phyloP scores from a whole-genome alignment of 176 grass and related monocot species.

The Eleusine indica region DNA sequence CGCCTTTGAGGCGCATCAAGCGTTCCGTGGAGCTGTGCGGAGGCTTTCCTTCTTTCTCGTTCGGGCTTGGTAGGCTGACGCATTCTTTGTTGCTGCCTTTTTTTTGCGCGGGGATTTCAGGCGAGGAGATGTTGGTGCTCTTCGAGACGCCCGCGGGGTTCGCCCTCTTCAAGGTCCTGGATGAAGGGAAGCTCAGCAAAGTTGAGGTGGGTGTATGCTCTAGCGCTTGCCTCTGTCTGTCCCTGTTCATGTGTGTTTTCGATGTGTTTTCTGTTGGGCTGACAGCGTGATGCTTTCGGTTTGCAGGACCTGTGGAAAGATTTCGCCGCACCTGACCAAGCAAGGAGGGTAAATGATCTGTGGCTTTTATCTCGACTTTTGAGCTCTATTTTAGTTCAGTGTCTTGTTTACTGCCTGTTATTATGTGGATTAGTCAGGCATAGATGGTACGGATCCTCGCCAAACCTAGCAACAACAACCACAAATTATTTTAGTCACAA shows the following conservation, averaged over 20 bases:
- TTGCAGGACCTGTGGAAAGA: constrained; percentile 82
- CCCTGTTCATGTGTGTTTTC: too few species aligned
- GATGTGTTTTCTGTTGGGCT: neutral
- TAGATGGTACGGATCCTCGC: too few species aligned
- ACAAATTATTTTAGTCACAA: too few species aligned
- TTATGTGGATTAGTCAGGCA: neutral
- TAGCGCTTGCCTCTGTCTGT: neutral
- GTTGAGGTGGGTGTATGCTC: constrained; percentile 55
- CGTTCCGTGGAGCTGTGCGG: too few species aligned
- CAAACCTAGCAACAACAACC: too few species aligned
- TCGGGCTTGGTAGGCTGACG: too few species aligned
- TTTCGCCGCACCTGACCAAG: constrained; percentile 64
- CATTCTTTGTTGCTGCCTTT: too few species aligned
- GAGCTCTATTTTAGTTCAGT: neutral
- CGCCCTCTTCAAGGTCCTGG: constrained; percentile 76
- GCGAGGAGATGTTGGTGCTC: constrained; percentile 62
- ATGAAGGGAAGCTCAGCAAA: constrained; percentile 77
- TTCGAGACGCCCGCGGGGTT: constrained; percentile 87
- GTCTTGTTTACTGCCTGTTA: too few species aligned
- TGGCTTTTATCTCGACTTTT: neutral
- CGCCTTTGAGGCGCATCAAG: too few species aligned
- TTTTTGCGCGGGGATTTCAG: too few species aligned
- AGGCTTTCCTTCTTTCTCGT: too few species aligned
- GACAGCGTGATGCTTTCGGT: neutral
- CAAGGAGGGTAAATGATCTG: constrained; percentile 59